These are phyloP conservation scores for Lipomyces yarrowii DNA, from an alignment of 1,139 yeast species.

Conservation along the genomic window DNA sequence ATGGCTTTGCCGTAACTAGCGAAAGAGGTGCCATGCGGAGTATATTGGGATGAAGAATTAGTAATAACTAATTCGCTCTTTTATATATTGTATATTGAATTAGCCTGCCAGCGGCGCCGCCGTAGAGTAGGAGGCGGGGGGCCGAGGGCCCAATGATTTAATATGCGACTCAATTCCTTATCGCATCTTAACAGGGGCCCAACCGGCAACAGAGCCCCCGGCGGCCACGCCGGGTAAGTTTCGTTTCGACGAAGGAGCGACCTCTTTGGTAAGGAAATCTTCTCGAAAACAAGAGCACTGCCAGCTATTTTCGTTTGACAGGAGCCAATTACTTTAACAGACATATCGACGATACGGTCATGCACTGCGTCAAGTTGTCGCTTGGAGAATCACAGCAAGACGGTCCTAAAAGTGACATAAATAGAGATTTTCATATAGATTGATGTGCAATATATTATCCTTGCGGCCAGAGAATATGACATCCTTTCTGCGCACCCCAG, in stretches of 20 bases:
- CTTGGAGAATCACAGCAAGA: background rate
- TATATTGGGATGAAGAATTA: background rate
- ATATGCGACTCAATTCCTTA: background rate
- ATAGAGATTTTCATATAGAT: background rate
- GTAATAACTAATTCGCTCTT: background rate
- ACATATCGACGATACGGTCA: background rate
- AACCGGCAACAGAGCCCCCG: background rate
- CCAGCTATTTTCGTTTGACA: background rate
- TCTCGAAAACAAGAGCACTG: background rate
- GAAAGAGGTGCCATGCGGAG: conserved; percentile 19
- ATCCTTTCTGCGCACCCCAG: background rate
- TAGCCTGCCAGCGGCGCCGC: background rate
- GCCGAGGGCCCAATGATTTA: background rate
- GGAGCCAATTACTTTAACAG: background rate
- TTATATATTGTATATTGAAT: no score
- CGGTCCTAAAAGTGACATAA: background rate
- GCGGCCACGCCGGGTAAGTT: background rate
- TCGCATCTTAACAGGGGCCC: conserved; percentile 1
- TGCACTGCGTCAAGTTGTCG: background rate
- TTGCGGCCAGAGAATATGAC: background rate
- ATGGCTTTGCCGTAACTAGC: conserved; percentile 34
- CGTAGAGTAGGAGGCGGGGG: background rate
- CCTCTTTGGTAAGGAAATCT: no score
- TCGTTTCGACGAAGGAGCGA: no score
- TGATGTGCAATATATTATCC: background rate